Conservation (phyloP, 306 rosid genomes). For the Morella rubra region DNA sequence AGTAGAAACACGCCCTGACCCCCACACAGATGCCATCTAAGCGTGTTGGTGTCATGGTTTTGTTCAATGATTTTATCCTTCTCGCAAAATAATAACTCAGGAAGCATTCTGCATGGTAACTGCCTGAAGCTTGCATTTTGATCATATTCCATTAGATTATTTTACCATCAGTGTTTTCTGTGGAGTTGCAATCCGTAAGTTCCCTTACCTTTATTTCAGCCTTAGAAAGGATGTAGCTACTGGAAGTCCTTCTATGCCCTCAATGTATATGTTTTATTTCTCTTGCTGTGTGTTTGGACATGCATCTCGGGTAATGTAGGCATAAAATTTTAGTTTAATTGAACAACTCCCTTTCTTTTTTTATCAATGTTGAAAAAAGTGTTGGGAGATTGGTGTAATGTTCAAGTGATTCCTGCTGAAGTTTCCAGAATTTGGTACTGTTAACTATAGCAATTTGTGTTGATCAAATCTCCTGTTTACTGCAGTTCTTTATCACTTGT, state of each 20-base stretch:
- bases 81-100: background rate
- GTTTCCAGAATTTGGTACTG: conserved; percentile 2
- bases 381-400: background rate
- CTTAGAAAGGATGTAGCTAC: background rate
- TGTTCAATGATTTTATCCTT: background rate
- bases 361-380: background rate
- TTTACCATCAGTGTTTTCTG: background rate
- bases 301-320: background rate
- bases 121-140: background rate
- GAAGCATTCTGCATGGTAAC: background rate
- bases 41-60: background rate
- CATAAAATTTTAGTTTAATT: background rate
- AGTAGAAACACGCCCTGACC: background rate
- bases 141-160: background rate
- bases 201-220: background rate
- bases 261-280: background rate
- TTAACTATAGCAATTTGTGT: conserved; percentile 8
- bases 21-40: background rate
- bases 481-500: conserved; percentile 90
- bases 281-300: background rate
- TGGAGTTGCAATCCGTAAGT: background rate
- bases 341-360: background rate
- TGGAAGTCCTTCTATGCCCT: background rate
- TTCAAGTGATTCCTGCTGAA: background rate
- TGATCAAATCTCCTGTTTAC: conserved; percentile 29